Conservation (phyloP, 352 stramenopile genomes). For the Globisporangium megalacanthum region DNA sequence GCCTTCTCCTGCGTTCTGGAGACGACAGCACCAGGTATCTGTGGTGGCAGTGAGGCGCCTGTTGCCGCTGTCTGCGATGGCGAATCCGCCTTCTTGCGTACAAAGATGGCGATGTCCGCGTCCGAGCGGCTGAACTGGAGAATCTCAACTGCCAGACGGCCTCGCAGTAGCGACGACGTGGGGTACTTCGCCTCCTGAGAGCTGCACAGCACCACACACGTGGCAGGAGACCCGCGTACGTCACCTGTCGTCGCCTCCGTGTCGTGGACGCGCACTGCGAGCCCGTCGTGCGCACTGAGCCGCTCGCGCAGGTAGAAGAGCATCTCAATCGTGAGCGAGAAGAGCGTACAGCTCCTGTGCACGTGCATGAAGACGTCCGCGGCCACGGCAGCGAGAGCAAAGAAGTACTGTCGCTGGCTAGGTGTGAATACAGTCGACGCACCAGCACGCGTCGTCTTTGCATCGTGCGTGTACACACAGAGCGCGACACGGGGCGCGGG, state of each 20-base stretch:
- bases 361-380: slow-evolving; percentile 45
- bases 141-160: slow-evolving; percentile 27
- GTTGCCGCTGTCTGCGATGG: neutral
- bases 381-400: slow-evolving; percentile 39
- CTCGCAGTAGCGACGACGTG: slow-evolving; percentile 9
- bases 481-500: slow-evolving; percentile 31
- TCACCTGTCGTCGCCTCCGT: neutral
- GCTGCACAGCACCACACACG: slow-evolving; percentile 20
- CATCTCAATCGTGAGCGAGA: slow-evolving; percentile 38
- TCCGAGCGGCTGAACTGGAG: slow-evolving; percentile 24
- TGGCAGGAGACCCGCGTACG: neutral
- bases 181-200: slow-evolving; percentile 26
- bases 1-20: neutral
- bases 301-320: slow-evolving; percentile 42
- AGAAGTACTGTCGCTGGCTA: slow-evolving; percentile 54
- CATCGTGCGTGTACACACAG: slow-evolving; percentile 55
- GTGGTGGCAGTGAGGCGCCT: neutral
- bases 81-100: slow-evolving; percentile 12
- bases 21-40: neutral
- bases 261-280: slow-evolving; percentile 28
- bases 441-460: neutral
- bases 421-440: slow-evolving; percentile 30
- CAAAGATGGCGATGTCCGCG: slow-evolving; percentile 8
- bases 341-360: slow-evolving; percentile 46
- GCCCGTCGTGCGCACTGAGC: slow-evolving; percentile 32